Conservation (phyloP, 192 early-diverging fungal genomes). For the Umbelopsis isabellina region DNA sequence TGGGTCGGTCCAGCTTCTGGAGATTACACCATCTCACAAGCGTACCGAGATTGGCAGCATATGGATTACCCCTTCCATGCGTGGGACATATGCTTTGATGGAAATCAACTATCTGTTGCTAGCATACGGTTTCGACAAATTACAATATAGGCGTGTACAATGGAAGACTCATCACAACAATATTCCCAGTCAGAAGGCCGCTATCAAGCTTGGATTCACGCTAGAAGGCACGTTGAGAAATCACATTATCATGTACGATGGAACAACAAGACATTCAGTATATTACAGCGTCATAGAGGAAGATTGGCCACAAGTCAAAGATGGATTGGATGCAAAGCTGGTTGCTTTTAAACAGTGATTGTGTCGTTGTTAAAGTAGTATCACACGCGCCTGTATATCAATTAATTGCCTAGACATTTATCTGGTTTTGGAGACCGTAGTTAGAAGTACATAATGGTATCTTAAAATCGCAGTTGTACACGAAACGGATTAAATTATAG, state of each 20-base stretch:
- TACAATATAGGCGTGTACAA: constrained; percentile 25
- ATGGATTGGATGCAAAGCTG: not conserved
- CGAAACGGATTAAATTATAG: no score
- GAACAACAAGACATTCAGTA: constrained; percentile 31
- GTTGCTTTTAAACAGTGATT: not conserved
- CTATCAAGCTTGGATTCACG: constrained; percentile 40
- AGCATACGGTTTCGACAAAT: not conserved
- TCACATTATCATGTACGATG: constrained; percentile 40
- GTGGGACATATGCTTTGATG: constrained; percentile 21
- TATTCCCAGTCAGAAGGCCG: constrained; percentile 46
- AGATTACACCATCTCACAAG: not conserved
- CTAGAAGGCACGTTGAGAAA: constrained; percentile 36
- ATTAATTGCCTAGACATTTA: no score
- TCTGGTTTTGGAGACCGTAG: no score
- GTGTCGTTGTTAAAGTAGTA: no score
- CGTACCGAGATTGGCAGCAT: constrained; percentile 27
- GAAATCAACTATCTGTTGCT: constrained; percentile 15
- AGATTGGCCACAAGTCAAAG: constrained; percentile 31
- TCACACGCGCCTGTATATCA: no score
- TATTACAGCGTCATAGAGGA: constrained; percentile 43
- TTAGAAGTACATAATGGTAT: no score
- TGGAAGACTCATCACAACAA: constrained; percentile 48
- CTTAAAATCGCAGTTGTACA: no score
- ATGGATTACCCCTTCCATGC: constrained; percentile 18
- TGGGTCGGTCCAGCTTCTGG: not conserved